Conservation (phyloP, 768 basidiomycete species). For the Lactarius quietus region DNA sequence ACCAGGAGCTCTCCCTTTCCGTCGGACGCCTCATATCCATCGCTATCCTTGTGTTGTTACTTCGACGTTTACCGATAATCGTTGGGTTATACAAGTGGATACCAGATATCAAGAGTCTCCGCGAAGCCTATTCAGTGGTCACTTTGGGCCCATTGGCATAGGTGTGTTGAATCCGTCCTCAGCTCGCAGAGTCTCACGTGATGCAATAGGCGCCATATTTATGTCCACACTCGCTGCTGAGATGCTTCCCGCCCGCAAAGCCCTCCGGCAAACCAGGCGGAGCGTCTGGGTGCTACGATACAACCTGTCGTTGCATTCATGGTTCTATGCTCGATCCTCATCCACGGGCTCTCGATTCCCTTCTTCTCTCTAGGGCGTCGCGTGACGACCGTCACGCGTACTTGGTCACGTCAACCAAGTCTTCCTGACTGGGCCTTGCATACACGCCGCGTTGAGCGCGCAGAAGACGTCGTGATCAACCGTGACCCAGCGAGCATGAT, state of each 20-base stretch:
- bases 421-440: constrained; percentile 83
- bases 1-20: constrained; percentile 60
- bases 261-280: constrained; percentile 54
- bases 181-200: constrained; percentile 8
- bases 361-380: constrained; percentile 89
- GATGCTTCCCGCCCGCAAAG: constrained; percentile 47
- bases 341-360: constrained; percentile 90
- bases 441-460: constrained; percentile 63
- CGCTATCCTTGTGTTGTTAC: constrained; percentile 73
- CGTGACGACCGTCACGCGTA: constrained; percentile 87
- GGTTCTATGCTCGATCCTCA: constrained; percentile 86
- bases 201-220: constrained; percentile 74
- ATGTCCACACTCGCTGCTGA: constrained; percentile 79
- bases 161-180: constrained; percentile 38
- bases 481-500: constrained; percentile 55
- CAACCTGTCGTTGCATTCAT: constrained; percentile 94
- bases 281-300: constrained; percentile 68
- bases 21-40: constrained; percentile 85
- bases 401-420: constrained; percentile 72
- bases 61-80: constrained; percentile 83
- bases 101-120: constrained; percentile 91
- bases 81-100: constrained; percentile 87
- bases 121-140: constrained; percentile 95
- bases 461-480: constrained; percentile 82
- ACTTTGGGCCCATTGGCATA: constrained; percentile 88